Percentiles rank a stretch among this genome's conserved stretches.
These are phyloP conservation scores for Myriosclerotinia scirpicola DNA, from an alignment of 2,329 filamentous ascomycete genomes.

Conservation along the genomic window DNA sequence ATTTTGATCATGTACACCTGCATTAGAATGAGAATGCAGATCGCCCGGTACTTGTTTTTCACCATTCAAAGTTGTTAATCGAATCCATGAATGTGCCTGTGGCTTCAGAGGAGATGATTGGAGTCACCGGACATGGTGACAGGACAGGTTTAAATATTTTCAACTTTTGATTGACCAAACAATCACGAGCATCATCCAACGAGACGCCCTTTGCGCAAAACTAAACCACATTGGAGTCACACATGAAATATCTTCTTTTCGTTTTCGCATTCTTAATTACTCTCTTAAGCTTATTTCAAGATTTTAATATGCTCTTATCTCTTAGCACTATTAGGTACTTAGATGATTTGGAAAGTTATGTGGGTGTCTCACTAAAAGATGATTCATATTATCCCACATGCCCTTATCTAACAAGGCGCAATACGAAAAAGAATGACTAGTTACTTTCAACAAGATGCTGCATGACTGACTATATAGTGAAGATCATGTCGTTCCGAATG, in stretches of 20 bases:
- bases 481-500: constrained; percentile 22
- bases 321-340: constrained; percentile 15
- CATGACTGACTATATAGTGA: constrained; percentile 35
- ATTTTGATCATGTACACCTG: constrained; percentile 21
- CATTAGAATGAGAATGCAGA: constrained; percentile 4
- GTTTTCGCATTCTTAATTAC: constrained; percentile 47
- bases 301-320: constrained; percentile 2
- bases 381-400: constrained; percentile 34
- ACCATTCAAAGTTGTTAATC: constrained; percentile 4
- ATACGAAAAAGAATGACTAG: constrained; percentile 28
- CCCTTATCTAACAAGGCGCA: constrained; percentile 33
- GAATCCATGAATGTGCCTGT: constrained; percentile 15
- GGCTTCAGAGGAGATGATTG: neutral
- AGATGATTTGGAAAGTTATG: constrained; percentile 17
- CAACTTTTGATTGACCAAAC: constrained; percentile 19
- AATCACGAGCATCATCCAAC: constrained; percentile 23
- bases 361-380: constrained; percentile 34
- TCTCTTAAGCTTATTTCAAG: constrained; percentile 2
- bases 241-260: constrained; percentile 8
- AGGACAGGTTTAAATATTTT: constrained; percentile 2
- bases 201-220: constrained; percentile 9
- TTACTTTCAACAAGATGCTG: constrained; percentile 30
- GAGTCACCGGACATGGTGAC: constrained; percentile 19
- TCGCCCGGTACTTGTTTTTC: neutral
- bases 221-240: constrained; percentile 26